These are phyloP conservation scores for Candida michaelii DNA, from an alignment of 805 yeast species.

Conservation along the genomic window DNA sequence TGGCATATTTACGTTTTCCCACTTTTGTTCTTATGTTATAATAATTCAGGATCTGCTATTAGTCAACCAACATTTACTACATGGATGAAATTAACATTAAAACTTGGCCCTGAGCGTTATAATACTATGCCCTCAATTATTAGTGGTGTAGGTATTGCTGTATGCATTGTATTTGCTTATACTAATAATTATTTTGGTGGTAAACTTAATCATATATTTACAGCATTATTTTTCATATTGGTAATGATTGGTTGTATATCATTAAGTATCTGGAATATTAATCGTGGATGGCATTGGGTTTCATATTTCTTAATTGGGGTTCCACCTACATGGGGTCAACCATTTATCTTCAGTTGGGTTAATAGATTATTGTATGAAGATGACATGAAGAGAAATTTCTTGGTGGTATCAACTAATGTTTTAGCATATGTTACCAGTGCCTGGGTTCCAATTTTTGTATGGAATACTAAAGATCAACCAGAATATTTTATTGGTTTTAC, in stretches of 20 bases:
- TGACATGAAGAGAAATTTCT: conserved; percentile 41
- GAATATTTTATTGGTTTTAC: conserved; percentile 32
- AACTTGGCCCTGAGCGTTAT: conserved; percentile 28
- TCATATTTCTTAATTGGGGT: conserved; percentile 48
- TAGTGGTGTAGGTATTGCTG: conserved; percentile 26
- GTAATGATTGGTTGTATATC: conserved; percentile 43
- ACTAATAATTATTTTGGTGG: conserved; percentile 34
- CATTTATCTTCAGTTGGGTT: conserved; percentile 57
- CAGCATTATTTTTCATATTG: conserved; percentile 36
- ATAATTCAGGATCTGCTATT: conserved; percentile 32
- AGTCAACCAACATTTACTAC: conserved; percentile 38
- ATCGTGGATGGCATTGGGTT: conserved; percentile 50
- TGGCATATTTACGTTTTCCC: conserved; percentile 53
- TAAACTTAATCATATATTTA: conserved; percentile 34
- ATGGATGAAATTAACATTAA: conserved; percentile 34
- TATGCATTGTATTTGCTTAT: conserved; percentile 26
- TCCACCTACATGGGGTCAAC: conserved; percentile 55
- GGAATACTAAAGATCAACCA: conserved; percentile 38
- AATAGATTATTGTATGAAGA: conserved; percentile 45
- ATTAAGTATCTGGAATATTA: conserved; percentile 49
- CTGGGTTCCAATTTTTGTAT: conserved; percentile 39
- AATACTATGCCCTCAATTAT: conserved; percentile 33
- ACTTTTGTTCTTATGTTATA: conserved; percentile 34
- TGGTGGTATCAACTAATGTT: conserved; percentile 39
- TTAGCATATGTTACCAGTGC: conserved; percentile 41